Base-by-base conservation (phyloP, 2,329 filamentous ascomycete species). In the Penicillium sp. region DNA sequence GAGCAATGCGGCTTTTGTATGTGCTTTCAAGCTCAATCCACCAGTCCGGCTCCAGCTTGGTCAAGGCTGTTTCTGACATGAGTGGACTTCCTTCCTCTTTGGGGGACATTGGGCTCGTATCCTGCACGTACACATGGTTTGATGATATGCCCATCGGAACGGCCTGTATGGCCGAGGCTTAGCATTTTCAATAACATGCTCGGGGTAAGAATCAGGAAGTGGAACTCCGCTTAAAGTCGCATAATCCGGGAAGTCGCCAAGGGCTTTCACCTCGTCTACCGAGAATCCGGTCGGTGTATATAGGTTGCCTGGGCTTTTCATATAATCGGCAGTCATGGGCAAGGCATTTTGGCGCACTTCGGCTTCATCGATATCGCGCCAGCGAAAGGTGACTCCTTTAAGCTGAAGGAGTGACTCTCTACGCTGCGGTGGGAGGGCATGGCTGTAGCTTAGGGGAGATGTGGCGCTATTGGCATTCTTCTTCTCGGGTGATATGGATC, bases 21-120 rank as follows among this genome's bases (percentile, higher is more conserved):
- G 84, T 89, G 49, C 79, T 87, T 63, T 95, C 90, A 2, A 96
- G 81, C 74, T 96, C 91, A n/a, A 96, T 79, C 91, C 91, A 96
- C 84, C 88, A 96, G 69, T 96, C 87, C 0, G 86, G 78, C 60
- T 96, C 90, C 72, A 95, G 77, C 64, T 91, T 96, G 44, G 84
- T 87, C 9, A 93, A 78, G 2, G 90, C 90, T 95, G 58, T 48
- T 55, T 48, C 5, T 41, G 0, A 10, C 0, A 26, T 31, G 1
- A 16, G 3, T 19, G 33, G 8, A 52, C 49, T 22, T 59, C 39
- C 11, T 37, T 44, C 8, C 19, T 22, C 8, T 43, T 47, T 10
- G 5, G 8, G 21, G 57, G 8, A 8, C 46, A n/a, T 1, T 46
- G 19, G 39, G 56, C 22, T 13, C 35, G 19, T 19, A 55, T 37